These are phyloP conservation scores for Russula dissimulans DNA, from an alignment of 768 basidiomycete genomes.

Conservation along the genomic window DNA sequence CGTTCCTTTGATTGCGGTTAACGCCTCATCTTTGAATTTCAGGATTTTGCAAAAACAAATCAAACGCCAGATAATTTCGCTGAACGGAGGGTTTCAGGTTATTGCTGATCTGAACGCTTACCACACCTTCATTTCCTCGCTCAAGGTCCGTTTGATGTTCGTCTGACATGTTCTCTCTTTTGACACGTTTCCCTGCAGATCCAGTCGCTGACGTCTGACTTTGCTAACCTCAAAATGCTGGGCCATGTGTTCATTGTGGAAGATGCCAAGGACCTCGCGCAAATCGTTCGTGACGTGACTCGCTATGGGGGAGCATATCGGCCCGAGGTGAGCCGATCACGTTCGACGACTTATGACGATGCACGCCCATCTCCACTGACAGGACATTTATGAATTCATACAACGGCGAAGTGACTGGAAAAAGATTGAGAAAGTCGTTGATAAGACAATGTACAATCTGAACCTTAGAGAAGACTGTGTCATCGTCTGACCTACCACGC, in stretches of 20 bases:
- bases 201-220: conserved; percentile 76
- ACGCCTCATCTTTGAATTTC: neutral
- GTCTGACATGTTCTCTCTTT: neutral
- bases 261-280: conserved; percentile 92
- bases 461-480: conserved; percentile 91
- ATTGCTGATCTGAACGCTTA: conserved; percentile 96
- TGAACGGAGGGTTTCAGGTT: conserved; percentile 89
- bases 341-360: neutral
- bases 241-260: conserved; percentile 94
- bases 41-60: conserved; percentile 95
- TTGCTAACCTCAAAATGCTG: conserved; percentile 92
- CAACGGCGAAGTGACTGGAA: conserved; percentile 96
- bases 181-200: conserved; percentile 34
- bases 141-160: conserved; percentile 47
- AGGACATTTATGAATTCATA: conserved; percentile 95
- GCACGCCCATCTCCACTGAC: neutral
- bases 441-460: conserved; percentile 90
- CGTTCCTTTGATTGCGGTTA: neutral
- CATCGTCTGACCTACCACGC: conserved; percentile 25
- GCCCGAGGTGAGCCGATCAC: conserved; percentile 61
- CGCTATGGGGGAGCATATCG: conserved; percentile 92
- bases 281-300: conserved; percentile 91
- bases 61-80: conserved; percentile 93
- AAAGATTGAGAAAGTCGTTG: conserved; percentile 94
- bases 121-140: conserved; percentile 75